These are phyloP conservation scores for Sporothrix pallida DNA, from an alignment of 2,329 filamentous ascomycete genomes.

Conservation along the genomic window DNA sequence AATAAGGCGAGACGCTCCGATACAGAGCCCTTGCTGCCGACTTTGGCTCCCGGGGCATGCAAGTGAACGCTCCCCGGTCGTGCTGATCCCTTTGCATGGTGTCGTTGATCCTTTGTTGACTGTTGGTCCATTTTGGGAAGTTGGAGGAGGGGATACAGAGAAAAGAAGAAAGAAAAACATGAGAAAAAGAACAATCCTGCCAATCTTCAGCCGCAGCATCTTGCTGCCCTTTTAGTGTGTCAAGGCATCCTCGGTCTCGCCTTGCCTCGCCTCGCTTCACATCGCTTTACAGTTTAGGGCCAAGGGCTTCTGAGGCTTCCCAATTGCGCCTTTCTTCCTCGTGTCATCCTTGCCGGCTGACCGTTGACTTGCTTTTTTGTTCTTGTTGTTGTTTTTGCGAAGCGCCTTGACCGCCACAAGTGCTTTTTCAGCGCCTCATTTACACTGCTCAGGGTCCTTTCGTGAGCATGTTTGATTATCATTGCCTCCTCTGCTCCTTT, in stretches of 20 bases:
- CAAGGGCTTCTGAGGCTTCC: too few species aligned
- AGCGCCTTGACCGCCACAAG: too few species aligned
- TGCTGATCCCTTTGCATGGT: neutral
- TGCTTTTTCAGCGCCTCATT: neutral
- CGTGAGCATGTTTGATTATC: neutral
- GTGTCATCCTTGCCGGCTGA: neutral
- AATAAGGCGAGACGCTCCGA: neutral
- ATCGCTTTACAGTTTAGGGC: neutral
- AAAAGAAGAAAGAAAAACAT: neutral
- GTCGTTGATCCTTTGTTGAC: constrained; percentile 9
- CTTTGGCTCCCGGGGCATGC: constrained; percentile 3
- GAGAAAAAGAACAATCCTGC: neutral
- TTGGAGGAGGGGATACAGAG: neutral
- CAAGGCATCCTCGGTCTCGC: neutral
- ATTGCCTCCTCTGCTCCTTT: neutral
- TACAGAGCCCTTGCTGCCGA: constrained; percentile 8
- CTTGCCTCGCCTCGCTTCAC: neutral
- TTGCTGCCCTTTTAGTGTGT: constrained; percentile 3
- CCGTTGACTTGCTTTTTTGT: neutral
- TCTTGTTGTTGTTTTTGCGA: neutral
- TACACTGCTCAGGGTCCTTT: neutral
- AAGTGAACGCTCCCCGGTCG: constrained; percentile 2
- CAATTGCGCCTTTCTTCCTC: neutral
- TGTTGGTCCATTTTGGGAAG: constrained; percentile 7
- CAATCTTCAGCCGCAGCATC: constrained; percentile 16